Conservation (phyloP, 192 early-diverging fungal genomes). For the Dissophora ornata region DNA sequence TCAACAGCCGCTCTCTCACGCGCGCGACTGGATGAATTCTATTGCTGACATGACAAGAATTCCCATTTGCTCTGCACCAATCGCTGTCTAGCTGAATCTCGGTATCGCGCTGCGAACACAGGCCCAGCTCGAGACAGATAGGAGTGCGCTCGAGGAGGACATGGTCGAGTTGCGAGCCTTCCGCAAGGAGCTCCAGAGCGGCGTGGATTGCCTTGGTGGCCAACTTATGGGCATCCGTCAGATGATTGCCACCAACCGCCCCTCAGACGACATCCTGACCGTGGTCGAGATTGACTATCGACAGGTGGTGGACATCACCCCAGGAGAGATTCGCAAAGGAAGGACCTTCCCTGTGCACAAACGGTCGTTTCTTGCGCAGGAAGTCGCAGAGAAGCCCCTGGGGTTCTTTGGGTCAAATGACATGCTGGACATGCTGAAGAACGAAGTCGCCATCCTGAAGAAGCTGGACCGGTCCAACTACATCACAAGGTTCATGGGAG, state of each 20-base stretch:
- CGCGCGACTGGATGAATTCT: too few species aligned
- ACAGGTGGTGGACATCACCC: slow-evolving; percentile 29
- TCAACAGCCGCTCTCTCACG: too few species aligned
- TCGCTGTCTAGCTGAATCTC: slow-evolving; percentile 43
- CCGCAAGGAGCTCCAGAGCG: slow-evolving; percentile 46
- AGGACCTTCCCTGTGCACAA: slow-evolving; percentile 53
- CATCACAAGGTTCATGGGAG: slow-evolving; percentile 48
- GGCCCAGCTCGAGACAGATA: slow-evolving; percentile 48
- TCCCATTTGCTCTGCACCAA: too few species aligned
- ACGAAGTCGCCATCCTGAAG: slow-evolving; percentile 50
- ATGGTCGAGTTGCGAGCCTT: slow-evolving; percentile 41
- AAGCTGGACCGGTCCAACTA: slow-evolving; percentile 52
- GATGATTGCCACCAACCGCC: slow-evolving; percentile 49
- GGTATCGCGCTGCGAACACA: slow-evolving; percentile 49
- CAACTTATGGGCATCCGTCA: slow-evolving; percentile 52
- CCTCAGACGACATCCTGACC: slow-evolving; percentile 49
- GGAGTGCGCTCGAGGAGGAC: slow-evolving; percentile 48
- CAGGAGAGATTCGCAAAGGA: slow-evolving; percentile 38
- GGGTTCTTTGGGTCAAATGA: slow-evolving; percentile 51
- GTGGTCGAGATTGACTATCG: slow-evolving; percentile 45
- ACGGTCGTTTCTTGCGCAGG: slow-evolving; percentile 42
- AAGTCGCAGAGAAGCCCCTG: slow-evolving; percentile 50
- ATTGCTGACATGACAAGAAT: not conserved
- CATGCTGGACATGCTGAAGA: slow-evolving; percentile 53
- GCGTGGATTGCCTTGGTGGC: slow-evolving; percentile 42